Evolutionary conservation across 495 filamentous ascomycete genomes (phyloP).

Genomic region (Penicillium pulvis): DNA sequence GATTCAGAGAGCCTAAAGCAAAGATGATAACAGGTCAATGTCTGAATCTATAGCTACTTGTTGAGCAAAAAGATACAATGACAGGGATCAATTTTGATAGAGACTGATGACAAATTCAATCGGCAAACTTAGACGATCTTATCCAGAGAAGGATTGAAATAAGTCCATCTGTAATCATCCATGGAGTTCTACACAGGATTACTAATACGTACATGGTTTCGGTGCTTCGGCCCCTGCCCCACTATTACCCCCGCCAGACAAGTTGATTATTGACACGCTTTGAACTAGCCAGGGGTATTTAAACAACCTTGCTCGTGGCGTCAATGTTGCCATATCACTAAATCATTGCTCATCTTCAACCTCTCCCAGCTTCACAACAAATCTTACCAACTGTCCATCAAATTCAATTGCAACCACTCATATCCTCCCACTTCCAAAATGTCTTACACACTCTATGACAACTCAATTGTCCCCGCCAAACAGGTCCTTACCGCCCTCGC

Average conservation of each 20-base stretch:
- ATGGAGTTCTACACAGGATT: background rate
- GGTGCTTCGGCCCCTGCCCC: background rate
- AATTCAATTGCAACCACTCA: background rate
- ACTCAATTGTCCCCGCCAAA: background rate
- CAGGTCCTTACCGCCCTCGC: slow-evolving; percentile 1
- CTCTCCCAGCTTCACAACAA: background rate
- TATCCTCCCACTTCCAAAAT: background rate
- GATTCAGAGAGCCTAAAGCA: no score
- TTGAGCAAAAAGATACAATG: no score
- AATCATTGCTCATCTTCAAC: slow-evolving; percentile 5
- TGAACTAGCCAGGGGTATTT: slow-evolving; percentile 3
- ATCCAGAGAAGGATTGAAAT: background rate
- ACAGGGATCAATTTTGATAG: background rate
- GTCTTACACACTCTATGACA: slow-evolving; percentile 6
- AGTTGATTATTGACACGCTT: background rate
- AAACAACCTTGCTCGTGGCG: background rate
- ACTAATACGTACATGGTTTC: background rate
- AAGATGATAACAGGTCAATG: no score
- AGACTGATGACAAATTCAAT: background rate
- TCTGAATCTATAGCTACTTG: no score
- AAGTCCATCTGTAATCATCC: background rate
- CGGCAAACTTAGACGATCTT: background rate
- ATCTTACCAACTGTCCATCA: background rate
- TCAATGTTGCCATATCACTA: slow-evolving; percentile 7
- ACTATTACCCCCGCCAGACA: background rate